Conservation (phyloP, 1,139 yeast genomes). For the Hyphopichia buzzinii region DNA sequence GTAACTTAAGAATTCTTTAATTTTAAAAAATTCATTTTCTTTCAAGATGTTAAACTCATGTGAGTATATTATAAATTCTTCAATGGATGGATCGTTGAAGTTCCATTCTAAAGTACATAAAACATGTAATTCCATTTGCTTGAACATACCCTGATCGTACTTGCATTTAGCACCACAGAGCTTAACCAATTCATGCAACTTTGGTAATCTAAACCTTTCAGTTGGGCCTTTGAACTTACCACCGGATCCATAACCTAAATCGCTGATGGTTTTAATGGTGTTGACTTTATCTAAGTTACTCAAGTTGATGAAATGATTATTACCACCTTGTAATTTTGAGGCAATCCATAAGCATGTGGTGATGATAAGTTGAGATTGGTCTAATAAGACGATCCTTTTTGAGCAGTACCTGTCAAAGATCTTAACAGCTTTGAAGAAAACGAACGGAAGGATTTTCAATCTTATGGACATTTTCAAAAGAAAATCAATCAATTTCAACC, state of each 20-base stretch:
- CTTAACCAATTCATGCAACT: slow-evolving; percentile 59
- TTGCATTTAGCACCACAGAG: slow-evolving; percentile 57
- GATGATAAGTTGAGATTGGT: slow-evolving; percentile 61
- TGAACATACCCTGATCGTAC: slow-evolving; percentile 63
- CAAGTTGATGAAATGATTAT: slow-evolving; percentile 62
- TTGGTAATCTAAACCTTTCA: slow-evolving; percentile 63
- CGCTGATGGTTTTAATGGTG: slow-evolving; percentile 35
- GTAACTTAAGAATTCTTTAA: slow-evolving; percentile 39
- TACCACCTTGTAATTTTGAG: slow-evolving; percentile 65
- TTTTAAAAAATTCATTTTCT: slow-evolving; percentile 32
- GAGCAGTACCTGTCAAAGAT: slow-evolving; percentile 67
- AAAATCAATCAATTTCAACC: slow-evolving; percentile 56
- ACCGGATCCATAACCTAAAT: slow-evolving; percentile 50
- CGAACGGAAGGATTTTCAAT: slow-evolving; percentile 59
- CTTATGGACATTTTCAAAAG: slow-evolving; percentile 56
- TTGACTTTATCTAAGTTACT: slow-evolving; percentile 28
- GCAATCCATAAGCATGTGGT: slow-evolving; percentile 69
- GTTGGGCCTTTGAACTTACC: slow-evolving; percentile 66
- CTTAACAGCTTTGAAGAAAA: slow-evolving; percentile 56
- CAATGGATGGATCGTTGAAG: slow-evolving; percentile 55
- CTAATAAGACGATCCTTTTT: slow-evolving; percentile 58
- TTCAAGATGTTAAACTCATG: slow-evolving; percentile 29
- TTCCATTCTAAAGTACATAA: slow-evolving; percentile 62
- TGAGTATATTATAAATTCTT: slow-evolving; percentile 43
- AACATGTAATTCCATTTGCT: slow-evolving; percentile 52